These are phyloP conservation scores for Mortierella polycephala DNA, from an alignment of 371 early-diverging fungal genomes.

Conservation along the genomic window DNA sequence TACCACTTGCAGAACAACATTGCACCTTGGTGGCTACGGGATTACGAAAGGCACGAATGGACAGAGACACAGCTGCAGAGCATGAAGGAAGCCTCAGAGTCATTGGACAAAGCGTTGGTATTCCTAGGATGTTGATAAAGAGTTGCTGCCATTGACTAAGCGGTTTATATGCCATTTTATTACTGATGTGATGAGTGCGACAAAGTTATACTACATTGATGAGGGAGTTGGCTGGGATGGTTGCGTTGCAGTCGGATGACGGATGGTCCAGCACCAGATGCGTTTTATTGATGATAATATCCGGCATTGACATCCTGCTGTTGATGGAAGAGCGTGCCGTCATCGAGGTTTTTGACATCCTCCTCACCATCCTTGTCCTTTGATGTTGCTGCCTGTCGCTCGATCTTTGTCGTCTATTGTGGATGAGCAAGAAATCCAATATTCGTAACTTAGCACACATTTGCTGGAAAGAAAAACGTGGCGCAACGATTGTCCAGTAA, in stretches of 20 bases:
- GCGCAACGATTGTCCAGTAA: conserved; percentile 10
- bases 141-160: no score
- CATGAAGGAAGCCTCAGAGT: conserved; percentile 23
- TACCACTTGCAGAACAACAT: conserved; percentile 45
- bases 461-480: conserved; percentile 1
- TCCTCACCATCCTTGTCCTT: conserved; percentile 66
- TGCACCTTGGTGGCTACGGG: conserved; percentile 51
- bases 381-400: conserved; percentile 60
- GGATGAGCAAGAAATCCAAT: no score
- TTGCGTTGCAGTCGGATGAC: conserved; percentile 16
- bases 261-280: conserved; percentile 17
- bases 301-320: conserved; percentile 41
- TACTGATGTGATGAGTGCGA: no score
- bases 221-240: no score
- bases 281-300: conserved; percentile 37
- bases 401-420: conserved; percentile 66
- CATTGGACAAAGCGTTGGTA: conserved; percentile 39
- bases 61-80: conserved; percentile 28
- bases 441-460: background rate
- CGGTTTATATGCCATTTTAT: no score
- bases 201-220: no score
- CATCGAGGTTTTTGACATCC: conserved; percentile 36
- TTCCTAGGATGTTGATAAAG: conserved; percentile 34
- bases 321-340: conserved; percentile 25
- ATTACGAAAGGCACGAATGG: conserved; percentile 16